Base-by-base conservation (phyloP, 2,329 filamentous ascomycete genomes). In the Akanthomyces muscarius region DNA sequence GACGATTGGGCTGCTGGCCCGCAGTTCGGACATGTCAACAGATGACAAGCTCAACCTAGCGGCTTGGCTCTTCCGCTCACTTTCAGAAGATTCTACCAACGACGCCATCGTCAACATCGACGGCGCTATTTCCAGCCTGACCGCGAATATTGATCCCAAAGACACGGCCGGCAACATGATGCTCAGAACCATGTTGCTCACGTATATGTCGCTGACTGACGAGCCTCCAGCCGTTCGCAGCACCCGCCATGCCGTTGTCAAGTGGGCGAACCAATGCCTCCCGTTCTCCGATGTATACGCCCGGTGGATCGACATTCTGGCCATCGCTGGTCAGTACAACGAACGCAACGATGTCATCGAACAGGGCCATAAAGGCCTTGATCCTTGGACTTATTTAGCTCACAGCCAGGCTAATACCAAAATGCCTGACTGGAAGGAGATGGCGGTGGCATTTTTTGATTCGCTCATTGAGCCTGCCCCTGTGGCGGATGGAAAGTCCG, bases 201-300 rank as follows among this genome's bases (percentile, higher is more conserved):
- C 83, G 33, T 89, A 92, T 68, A 90, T 92, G 83, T 78, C 77
- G 52, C 77, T 84, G 1, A 69, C 78, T 0, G 80, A 84, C 18
- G 76, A 77, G 6, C 69, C 73, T 2, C 77, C 79, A n/a, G 78
- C 84, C 18, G 78, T 87, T n/a, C 83, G 89, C 67, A 93, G 89
- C 69, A 89, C 90, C 41, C 86, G 91, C 8, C 95, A 93, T 75
- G 89, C 91, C 23, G 89, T 89, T 28, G 88, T 95, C 8, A 90
- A 95, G 63, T 97, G 94, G 81, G 91, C 92, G 13, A 98, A 98
- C 71, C 85, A 91, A 57, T 96, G 92, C 70, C 80, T 99, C 5
- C 85, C 89, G 0, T 97, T 92, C 69, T 82, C 82, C 23, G 92
- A 97, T 70, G 82, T 91, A 11, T 81, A 89, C 44, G 95, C 87